Base-by-base conservation (phyloP, 306 rosid species). In the Corylus americana region DNA sequence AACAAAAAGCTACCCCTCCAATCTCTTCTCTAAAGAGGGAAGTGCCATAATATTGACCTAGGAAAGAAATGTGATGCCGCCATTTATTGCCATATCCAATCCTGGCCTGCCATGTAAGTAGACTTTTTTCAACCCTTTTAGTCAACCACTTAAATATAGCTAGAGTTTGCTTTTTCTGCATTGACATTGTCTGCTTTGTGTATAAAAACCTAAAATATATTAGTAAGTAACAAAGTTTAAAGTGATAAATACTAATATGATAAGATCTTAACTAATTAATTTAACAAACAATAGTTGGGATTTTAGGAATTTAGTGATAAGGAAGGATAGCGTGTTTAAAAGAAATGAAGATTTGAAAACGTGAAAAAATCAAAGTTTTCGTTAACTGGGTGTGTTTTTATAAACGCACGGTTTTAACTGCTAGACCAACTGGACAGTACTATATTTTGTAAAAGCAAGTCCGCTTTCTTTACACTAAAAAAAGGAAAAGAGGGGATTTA, bases 101-200 rank as follows among this genome's bases (percentile, higher is more conserved):
- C 31, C 80, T 55, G 25, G 67, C 29, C 4, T 80, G 80, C 83
- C 91, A 89, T 11, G 20, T 84, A 78, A 83, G 42, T 75, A 12
- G 9, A 49, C 62, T 73, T 53, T 78, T 77, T 29, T n/a, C 55
- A 66, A 67, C 66, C 16, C 68, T 27, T 82, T 79, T 82, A 82
- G 97, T 92, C 98, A 94, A 90, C 89, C 81, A 45, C 50, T 83
- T 84, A 77, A 81, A 83, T 80, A 86, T 86, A 71, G 69, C 84
- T 85, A 68, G 63, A 61, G 81, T 74, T 70, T 81, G 57, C 72
- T 71, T 86, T 83, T 74, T 50, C 58, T 74, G 20, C 51, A 64
- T 50, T 37, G 76, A 20, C 70, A 39, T 35, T 81, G 77, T 67
- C 77, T 83, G 85, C 17, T 47, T 11, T 78, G 20, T 22, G 67